Evolutionary conservation across 495 filamentous ascomycete species (phyloP).

Genomic region (Penicillium paxilli): DNA sequence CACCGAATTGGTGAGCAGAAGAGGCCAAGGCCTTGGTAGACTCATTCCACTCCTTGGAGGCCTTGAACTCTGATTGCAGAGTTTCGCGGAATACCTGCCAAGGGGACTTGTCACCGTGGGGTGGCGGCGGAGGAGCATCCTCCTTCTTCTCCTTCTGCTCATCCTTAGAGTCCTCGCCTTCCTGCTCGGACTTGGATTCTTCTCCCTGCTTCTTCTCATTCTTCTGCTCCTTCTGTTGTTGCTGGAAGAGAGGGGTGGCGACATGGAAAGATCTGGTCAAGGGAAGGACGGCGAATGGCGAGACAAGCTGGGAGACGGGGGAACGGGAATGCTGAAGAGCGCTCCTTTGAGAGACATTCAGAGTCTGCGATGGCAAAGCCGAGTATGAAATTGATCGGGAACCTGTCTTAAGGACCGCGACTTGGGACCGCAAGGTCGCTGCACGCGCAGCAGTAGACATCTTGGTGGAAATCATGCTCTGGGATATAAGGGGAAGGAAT

Average conservation of each 20-base stretch:
- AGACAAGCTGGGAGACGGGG: conserved; percentile 36
- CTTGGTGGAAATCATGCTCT: conserved; percentile 47
- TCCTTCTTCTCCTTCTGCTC: conserved; percentile 60
- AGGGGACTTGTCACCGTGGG: conserved; percentile 95
- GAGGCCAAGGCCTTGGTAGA: conserved; percentile 91
- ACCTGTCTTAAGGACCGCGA: conserved; percentile 42
- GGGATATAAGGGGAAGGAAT: neutral
- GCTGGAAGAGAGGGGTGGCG: conserved; percentile 35
- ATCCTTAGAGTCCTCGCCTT: conserved; percentile 42
- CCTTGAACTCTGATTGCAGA: conserved; percentile 86
- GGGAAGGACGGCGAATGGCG: conserved; percentile 40
- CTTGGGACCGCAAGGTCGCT: conserved; percentile 40
- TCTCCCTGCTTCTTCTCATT: conserved; percentile 44
- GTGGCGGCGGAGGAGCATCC: conserved; percentile 75
- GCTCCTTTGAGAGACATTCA: conserved; percentile 11
- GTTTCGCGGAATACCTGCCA: conserved; percentile 99
- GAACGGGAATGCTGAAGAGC: conserved; percentile 18
- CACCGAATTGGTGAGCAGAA: conserved; percentile 85
- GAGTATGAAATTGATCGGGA: conserved; percentile 40
- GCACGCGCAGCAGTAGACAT: conserved; percentile 44
- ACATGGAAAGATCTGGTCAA: conserved; percentile 46
- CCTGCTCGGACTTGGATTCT: conserved; percentile 45
- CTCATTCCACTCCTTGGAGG: conserved; percentile 98
- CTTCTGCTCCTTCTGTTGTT: conserved; percentile 42
- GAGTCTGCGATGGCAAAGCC: conserved; percentile 21